phyloP scores from a whole-genome alignment of 2,329 filamentous ascomycete species.

The Botrytis elliptica region DNA sequence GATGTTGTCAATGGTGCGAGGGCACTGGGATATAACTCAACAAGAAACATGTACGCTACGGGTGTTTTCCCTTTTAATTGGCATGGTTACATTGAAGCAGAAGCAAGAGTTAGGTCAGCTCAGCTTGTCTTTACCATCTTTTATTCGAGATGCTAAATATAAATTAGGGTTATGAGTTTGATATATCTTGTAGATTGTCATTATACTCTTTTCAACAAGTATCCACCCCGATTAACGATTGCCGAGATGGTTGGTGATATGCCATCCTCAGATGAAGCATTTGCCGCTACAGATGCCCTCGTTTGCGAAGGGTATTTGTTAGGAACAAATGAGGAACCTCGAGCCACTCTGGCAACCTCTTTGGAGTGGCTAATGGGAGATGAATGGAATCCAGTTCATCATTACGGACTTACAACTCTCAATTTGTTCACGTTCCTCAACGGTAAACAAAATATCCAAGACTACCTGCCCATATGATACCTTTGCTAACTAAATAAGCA shows the following conservation, averaged over 20 bases:
- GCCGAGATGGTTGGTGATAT: slow-evolving; percentile 11
- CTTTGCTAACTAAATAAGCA: slow-evolving; percentile 3
- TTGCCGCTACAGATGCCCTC: slow-evolving; percentile 1
- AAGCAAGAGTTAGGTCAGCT: slow-evolving; percentile 8
- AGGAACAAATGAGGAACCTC: not conserved
- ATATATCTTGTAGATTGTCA: slow-evolving; percentile 9
- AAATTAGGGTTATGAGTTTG: not conserved
- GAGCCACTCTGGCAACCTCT: not conserved
- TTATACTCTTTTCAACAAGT: not conserved
- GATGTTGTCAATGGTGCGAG: slow-evolving; percentile 3
- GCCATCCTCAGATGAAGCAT: slow-evolving; percentile 12
- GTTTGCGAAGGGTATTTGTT: slow-evolving; percentile 9
- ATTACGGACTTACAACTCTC: not conserved
- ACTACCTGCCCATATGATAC: not conserved
- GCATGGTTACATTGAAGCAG: slow-evolving; percentile 3
- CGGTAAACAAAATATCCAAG: not conserved
- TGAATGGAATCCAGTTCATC: not conserved
- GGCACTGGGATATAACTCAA: not conserved
- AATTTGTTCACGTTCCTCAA: not conserved
- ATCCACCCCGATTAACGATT: not conserved
- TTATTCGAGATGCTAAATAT: not conserved
- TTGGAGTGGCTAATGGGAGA: not conserved
- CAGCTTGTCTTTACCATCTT: not conserved
- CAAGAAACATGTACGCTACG: slow-evolving; percentile 5
- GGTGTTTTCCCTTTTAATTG: not conserved